A percentile compares a stretch with the other conserved stretches of the same genome.
Conservation (phyloP, 1,284 basidiomycete genomes). For the Gomphus sp. region DNA sequence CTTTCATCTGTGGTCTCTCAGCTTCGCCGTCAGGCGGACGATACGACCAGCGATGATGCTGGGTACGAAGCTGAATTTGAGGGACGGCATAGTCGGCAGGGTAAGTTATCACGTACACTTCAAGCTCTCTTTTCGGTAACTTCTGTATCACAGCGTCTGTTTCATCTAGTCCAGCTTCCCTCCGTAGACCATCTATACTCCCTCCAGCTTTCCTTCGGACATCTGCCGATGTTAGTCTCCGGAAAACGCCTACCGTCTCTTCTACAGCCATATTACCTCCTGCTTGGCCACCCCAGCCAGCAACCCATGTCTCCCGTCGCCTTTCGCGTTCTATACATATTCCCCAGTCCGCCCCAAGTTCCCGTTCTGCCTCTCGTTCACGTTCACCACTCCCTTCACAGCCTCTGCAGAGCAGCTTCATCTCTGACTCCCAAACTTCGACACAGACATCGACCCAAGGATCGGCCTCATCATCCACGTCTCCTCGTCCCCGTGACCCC, state of each 20-base stretch:
- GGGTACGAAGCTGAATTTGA: constrained; percentile 72
- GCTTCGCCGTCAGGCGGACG: constrained; percentile 34
- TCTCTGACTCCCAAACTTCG: constrained; percentile 14
- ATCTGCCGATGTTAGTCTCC: constrained; percentile 53
- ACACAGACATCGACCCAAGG: constrained; percentile 36
- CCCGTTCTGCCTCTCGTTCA: constrained; percentile 93
- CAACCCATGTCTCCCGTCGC: constrained; percentile 49
- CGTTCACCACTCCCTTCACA: constrained; percentile 78
- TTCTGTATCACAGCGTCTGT: constrained; percentile 51
- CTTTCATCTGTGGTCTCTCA: constrained; percentile 41
- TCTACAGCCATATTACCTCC: constrained; percentile 16
- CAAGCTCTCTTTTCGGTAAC: constrained; percentile 36
- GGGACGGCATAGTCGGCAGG: constrained; percentile 61
- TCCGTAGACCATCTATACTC: constrained; percentile 56
- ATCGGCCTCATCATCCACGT: constrained; percentile 44
- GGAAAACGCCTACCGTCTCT: constrained; percentile 40
- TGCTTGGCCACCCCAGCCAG: constrained; percentile 44
- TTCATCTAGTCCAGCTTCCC: constrained; percentile 55
- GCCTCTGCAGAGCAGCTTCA: constrained; percentile 23
- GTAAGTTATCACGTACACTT: constrained; percentile 52
- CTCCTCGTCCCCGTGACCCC: constrained; percentile 22
- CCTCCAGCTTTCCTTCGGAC: constrained; percentile 45
- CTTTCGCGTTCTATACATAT: constrained; percentile 77
- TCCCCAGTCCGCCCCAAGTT: constrained; percentile 71
- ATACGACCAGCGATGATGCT: constrained; percentile 60